Percentiles rank a stretch among this genome's conserved stretches.
Evolutionary conservation across 139 green algal species (phyloP).

Genomic region (Micractinium sp.): DNA sequence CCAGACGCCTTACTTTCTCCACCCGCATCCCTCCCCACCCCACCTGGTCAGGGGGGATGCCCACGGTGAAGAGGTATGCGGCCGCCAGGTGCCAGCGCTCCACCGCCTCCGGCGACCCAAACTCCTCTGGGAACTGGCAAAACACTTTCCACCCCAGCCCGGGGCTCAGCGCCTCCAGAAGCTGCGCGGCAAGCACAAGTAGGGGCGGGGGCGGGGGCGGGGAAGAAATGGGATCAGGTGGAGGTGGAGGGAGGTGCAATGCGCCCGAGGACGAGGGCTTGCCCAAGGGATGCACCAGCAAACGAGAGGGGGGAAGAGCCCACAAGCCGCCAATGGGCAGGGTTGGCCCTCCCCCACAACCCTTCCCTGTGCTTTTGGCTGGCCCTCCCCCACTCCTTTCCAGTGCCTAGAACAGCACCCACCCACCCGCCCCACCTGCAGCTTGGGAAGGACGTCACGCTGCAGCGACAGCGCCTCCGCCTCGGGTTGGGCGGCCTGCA

Average conservation of each 20-base stretch:
- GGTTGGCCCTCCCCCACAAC: too few relatives aligned
- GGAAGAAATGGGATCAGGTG: too few relatives aligned
- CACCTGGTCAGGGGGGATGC: slow-evolving; percentile 20
- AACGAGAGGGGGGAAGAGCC: too few relatives aligned
- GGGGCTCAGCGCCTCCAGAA: slow-evolving; percentile 36
- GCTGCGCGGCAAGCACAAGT: slow-evolving; percentile 7
- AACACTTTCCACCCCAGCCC: slow-evolving; percentile 44
- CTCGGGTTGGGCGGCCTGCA: neutral
- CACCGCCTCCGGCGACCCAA: slow-evolving; percentile 36
- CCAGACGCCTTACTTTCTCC: neutral
- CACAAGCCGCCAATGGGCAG: too few relatives aligned
- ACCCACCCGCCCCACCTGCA: slow-evolving; percentile 14
- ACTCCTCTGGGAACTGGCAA: slow-evolving; percentile 37
- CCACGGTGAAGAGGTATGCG: slow-evolving; percentile 33
- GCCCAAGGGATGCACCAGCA: too few relatives aligned
- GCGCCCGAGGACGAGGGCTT: too few relatives aligned
- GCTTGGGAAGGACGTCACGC: slow-evolving; percentile 40
- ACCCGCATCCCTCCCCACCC: neutral
- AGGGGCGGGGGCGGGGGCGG: neutral
- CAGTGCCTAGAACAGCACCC: too few relatives aligned
- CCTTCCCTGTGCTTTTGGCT: too few relatives aligned
- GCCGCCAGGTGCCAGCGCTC: slow-evolving; percentile 44
- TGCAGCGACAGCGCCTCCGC: slow-evolving; percentile 12
- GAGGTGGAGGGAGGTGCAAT: too few relatives aligned
- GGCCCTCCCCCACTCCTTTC: too few relatives aligned